Evolutionary conservation across 2,329 filamentous ascomycete species (phyloP).

Genomic region (Fusarium proliferatum): DNA sequence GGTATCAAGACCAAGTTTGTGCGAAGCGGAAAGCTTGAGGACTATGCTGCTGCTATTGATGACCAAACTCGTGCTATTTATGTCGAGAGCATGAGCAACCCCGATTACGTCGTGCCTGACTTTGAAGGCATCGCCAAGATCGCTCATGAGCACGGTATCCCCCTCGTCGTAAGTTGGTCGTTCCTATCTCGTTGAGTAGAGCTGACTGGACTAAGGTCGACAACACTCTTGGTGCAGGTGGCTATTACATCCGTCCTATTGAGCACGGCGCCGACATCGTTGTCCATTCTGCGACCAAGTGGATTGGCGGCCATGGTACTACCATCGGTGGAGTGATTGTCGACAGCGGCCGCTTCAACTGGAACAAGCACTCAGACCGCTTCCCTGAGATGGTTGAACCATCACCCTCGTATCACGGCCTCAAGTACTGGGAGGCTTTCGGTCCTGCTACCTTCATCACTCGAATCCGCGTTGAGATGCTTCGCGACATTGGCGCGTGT

Average conservation of each 20-base stretch:
- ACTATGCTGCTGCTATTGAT: conserved; percentile 85
- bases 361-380: conserved; percentile 82
- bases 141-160: conserved; percentile 76
- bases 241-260: conserved; percentile 87
- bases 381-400: conserved; percentile 96
- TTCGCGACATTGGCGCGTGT: conserved; percentile 84
- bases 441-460: conserved; percentile 85
- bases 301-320: conserved; percentile 96
- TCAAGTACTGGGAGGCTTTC: conserved; percentile 95
- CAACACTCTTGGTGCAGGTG: conserved; percentile 95
- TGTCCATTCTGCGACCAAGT: conserved; percentile 94
- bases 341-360: conserved; percentile 93
- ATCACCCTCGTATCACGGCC: conserved; percentile 87
- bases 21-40: conserved; percentile 80
- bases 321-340: conserved; percentile 89
- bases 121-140: conserved; percentile 86
- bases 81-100: conserved; percentile 92
- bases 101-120: conserved; percentile 91
- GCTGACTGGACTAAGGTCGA: conserved; percentile 69
- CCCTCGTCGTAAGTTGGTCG: conserved; percentile 64
- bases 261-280: conserved; percentile 93
- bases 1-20: conserved; percentile 92
- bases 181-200: background rate
- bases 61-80: conserved; percentile 94
- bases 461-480: conserved; percentile 86